These are phyloP conservation scores for Melaleuca quinquenervia DNA, from an alignment of 345 rosid species.

Conservation along the genomic window DNA sequence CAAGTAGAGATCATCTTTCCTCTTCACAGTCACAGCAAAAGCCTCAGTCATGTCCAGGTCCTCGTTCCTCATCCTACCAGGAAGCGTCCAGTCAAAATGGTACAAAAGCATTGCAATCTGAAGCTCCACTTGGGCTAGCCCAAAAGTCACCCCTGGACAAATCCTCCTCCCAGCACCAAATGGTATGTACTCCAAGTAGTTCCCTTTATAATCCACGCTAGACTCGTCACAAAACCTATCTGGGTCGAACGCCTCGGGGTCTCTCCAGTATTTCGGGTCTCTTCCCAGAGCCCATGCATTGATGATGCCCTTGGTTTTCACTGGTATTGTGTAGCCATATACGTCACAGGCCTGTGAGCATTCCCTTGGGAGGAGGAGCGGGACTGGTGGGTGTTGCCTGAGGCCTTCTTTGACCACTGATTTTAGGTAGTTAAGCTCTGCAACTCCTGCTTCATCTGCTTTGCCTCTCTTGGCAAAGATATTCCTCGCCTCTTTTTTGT, in stretches of 20 bases:
- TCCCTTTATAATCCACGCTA: slow-evolving; percentile 10
- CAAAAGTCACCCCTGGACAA: slow-evolving; percentile 15
- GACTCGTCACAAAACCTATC: background rate
- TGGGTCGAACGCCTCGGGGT: slow-evolving; percentile 8
- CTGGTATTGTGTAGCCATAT: slow-evolving; percentile 4
- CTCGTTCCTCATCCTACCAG: background rate
- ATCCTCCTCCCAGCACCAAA: slow-evolving; percentile 20
- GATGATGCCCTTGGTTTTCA: slow-evolving; percentile 4
- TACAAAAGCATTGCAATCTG: slow-evolving; percentile 12
- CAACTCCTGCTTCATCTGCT: background rate
- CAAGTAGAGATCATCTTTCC: background rate
- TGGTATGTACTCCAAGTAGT: slow-evolving; percentile 7
- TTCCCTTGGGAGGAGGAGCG: slow-evolving; percentile 9
- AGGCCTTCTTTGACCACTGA: background rate
- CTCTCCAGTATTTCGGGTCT: slow-evolving; percentile 15
- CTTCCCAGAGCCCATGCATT: slow-evolving; percentile 20
- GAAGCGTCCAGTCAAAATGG: slow-evolving; percentile 18
- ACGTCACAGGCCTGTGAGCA: background rate
- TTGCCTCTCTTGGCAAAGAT: slow-evolving; percentile 1
- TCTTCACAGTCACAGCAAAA: background rate
- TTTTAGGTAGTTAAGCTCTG: slow-evolving; percentile 1
- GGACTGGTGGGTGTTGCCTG: background rate
- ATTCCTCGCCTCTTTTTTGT: slow-evolving; percentile 16
- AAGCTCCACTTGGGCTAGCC: background rate
- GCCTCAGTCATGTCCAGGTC: background rate